Conservation (phyloP, 2,329 filamentous ascomycete species). For the Ophiosphaerella herpotricha region DNA sequence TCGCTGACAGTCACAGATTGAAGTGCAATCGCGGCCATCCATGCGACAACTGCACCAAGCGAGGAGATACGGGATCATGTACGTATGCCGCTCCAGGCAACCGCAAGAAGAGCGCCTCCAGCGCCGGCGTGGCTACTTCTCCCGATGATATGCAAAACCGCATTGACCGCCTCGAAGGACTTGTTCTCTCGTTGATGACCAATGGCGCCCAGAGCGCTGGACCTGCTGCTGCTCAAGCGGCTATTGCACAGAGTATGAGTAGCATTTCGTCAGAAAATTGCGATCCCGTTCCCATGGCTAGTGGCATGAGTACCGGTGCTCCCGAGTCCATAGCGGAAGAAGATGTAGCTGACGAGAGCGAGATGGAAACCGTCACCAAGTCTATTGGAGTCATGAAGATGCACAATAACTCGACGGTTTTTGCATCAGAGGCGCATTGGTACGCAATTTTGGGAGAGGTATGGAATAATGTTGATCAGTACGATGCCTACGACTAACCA, state of each 20-base stretch:
- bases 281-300: slow-evolving; percentile 60
- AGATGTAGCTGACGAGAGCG: slow-evolving; percentile 64
- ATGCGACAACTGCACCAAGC: slow-evolving; percentile 93
- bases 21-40: slow-evolving; percentile 93
- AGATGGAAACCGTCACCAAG: slow-evolving; percentile 60
- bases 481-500: slow-evolving; percentile 11
- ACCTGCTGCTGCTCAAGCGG: slow-evolving; percentile 63
- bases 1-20: slow-evolving; percentile 55
- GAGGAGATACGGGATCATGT: slow-evolving; percentile 79
- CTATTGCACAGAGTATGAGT: slow-evolving; percentile 55
- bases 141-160: slow-evolving; percentile 99
- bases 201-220: slow-evolving; percentile 71
- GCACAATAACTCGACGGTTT: slow-evolving; percentile 54
- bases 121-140: slow-evolving; percentile 62
- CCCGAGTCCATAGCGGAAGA: slow-evolving; percentile 61
- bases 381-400: slow-evolving; percentile 60
- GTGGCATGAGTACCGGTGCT: slow-evolving; percentile 59
- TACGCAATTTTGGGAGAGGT: slow-evolving; percentile 57
- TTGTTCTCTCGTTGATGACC: slow-evolving; percentile 93
- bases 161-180: slow-evolving; percentile 89
- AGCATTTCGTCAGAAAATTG: slow-evolving; percentile 48
- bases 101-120: slow-evolving; percentile 70
- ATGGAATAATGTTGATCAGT: slow-evolving; percentile 31
- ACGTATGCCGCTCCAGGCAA: slow-evolving; percentile 73
- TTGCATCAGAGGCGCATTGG: slow-evolving; percentile 58